A percentile compares a stretch with the other conserved stretches of the same genome.
Evolutionary conservation across 2,329 filamentous ascomycete species (phyloP).

Genomic region (Colletotrichum musicola): DNA sequence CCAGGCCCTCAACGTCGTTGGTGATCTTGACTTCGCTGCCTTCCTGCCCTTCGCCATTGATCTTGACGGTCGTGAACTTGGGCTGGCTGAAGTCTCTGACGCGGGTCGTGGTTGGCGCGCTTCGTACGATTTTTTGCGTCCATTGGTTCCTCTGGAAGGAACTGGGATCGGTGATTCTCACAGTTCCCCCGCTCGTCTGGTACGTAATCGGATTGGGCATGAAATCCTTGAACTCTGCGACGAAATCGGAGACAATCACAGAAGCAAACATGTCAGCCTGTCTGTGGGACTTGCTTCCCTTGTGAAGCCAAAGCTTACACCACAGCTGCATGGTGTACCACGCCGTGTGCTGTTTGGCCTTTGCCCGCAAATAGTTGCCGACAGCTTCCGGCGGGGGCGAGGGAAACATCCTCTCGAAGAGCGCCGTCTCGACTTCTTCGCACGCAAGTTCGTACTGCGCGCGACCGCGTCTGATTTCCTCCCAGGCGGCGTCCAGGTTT

Average conservation of each 20-base stretch:
- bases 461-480: slow-evolving; percentile 18
- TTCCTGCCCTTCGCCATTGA: not conserved
- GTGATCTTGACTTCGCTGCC: not conserved
- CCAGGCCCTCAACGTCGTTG: not conserved
- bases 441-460: slow-evolving; percentile 16
- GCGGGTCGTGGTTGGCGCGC: slow-evolving; percentile 3
- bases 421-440: slow-evolving; percentile 25
- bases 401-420: slow-evolving; percentile 33
- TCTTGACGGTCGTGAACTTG: not conserved
- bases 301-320: slow-evolving; percentile 33
- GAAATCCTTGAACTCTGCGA: slow-evolving; percentile 37
- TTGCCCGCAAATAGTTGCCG: slow-evolving; percentile 22
- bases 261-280: not conserved
- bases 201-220: slow-evolving; percentile 33
- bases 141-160: slow-evolving; percentile 9
- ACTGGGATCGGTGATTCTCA: slow-evolving; percentile 23
- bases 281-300: slow-evolving; percentile 8
- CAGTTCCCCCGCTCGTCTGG: slow-evolving; percentile 28
- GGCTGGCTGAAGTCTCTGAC: not conserved
- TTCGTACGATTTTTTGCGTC: not conserved
- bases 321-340: slow-evolving; percentile 34
- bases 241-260: slow-evolving; percentile 26
- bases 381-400: slow-evolving; percentile 26
- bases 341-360: slow-evolving; percentile 32
- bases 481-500: slow-evolving; percentile 22